Base-by-base conservation (phyloP, 345 rosid genomes). In the Bruguiera sexangula region DNA sequence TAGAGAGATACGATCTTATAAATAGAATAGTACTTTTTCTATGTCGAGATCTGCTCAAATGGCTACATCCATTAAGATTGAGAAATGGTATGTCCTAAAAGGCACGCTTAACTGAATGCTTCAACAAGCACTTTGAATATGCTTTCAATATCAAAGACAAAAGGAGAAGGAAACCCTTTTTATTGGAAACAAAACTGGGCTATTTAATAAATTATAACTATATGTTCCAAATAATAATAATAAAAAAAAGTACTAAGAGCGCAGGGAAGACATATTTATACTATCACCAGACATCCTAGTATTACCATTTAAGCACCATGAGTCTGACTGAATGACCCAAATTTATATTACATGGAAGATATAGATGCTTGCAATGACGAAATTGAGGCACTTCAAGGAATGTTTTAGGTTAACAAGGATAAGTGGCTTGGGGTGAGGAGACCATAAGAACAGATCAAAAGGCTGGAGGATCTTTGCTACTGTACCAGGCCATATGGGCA, bases 381-480 rank as follows among this genome's bases (percentile, higher is more conserved):
- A 59, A 51, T 26, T 69, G 46, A 29, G 74, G 69, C 74, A 65
- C 34, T 6, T 10, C 21, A 15, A 27, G 43, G 63, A 66, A 65
- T 70, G 65, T 55, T 62, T 62, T 71, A 70, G 75, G 30, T 55
- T 63, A 60, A 71, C 57, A 22, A 69, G 57, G 69, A 60, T 60
- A 54, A 66, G 60, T 60, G 71, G 53, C 67, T 11, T 34, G 27
- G 58, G 53, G 31, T 43, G 68, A 48, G 77, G 77, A 74, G 65
- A 74, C 65, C 72, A 74, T 20, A 48, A 32, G 29, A 29, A 31
- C 62, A 27, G 6, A 36, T 57, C 62, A 52, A 32, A 53, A 36
- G 65, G 51, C 61, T 69, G 32, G 51, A 52, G 59, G 64, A 70
- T 76, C 32, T 70, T 70, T 65, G 59, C 54, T 6, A 43, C 19